Evolutionary conservation across 768 basidiomycete species (phyloP), one percentile per base, ranked within the genome.

Genomic region (Suillus tomentosus): DNA sequence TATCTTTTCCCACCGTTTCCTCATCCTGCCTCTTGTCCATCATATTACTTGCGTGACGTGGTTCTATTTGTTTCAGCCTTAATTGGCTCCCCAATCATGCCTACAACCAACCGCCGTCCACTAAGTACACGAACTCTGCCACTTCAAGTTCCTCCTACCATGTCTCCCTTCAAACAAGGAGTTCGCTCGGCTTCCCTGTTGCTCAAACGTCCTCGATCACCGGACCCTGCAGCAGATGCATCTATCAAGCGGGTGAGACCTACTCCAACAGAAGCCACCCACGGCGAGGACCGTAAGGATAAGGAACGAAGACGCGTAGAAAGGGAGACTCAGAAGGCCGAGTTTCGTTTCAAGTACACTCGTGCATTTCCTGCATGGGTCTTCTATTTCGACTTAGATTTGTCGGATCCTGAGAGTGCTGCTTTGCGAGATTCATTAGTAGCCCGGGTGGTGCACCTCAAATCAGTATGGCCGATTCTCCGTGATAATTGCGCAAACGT

Each of bases 301-400:
- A 80, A 75, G 72, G 83, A 85, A 50, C 82, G 79, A 51, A 83
- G 77, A 61, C 76, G 81, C 37, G 74, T 79, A 5, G 84, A 85
- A 65, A 81, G 85, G 36, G 84, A 87, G 67, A 79, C 81, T 64
- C 81, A 81, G 67, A 84, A 88, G 66, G 79, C 80, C 5, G 90
- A 92, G 68, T 99, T 94, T 80, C 86, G 85, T 71, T 77, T 85
- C 56, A 97, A 95, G 79, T 98, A 95, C 76, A 84, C 83, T 62
- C 85, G 86, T 60, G 92, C 91, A 24, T 97, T 99, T 78, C 94
- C 94, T 2, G 78, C 76, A 31, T 94, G 90, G 81, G 85, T 81
- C 19, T 96, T 99, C 76, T 90, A 94, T 76, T 90, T 98, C 72
- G 95, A 97, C 72, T 75, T 87, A 64, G 83, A 85, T 69, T 70